A percentile compares a stretch with the other conserved stretches of the same genome.
phyloP scores from a whole-genome alignment of 495 filamentous ascomycete species.

The Daldinia grandis region DNA sequence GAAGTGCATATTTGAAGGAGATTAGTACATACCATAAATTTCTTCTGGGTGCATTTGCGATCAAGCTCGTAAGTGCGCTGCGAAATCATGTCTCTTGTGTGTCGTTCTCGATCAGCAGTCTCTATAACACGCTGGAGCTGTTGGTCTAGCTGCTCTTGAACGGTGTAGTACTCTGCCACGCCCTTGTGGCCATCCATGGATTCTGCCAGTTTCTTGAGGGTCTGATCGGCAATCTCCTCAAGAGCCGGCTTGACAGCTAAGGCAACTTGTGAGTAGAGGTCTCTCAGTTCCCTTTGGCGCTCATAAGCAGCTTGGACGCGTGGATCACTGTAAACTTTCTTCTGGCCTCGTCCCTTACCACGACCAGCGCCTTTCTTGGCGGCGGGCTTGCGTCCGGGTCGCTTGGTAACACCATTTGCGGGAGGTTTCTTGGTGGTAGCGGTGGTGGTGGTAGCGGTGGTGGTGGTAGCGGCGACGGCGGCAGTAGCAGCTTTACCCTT shows the following conservation, averaged over 20 bases:
- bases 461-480: too few species aligned
- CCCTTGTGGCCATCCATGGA: slow-evolving; percentile 46
- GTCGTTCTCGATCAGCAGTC: slow-evolving; percentile 25
- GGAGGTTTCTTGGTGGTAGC: slow-evolving; percentile 24
- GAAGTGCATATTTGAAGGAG: not conserved
- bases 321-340: slow-evolving; percentile 52
- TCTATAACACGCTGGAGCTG: slow-evolving; percentile 39
- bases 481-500: slow-evolving; percentile 40
- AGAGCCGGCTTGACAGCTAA: slow-evolving; percentile 52
- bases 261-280: slow-evolving; percentile 49
- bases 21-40: slow-evolving; percentile 35
- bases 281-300: slow-evolving; percentile 53
- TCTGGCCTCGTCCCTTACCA: slow-evolving; percentile 53
- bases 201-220: slow-evolving; percentile 47
- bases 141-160: slow-evolving; percentile 46
- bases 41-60: slow-evolving; percentile 16
- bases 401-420: slow-evolving; percentile 41
- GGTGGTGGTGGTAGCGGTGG: not conserved
- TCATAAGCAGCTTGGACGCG: slow-evolving; percentile 57
- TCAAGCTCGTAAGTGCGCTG: slow-evolving; percentile 26
- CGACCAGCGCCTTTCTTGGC: slow-evolving; percentile 43
- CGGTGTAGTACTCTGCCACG: slow-evolving; percentile 42
- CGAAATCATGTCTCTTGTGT: slow-evolving; percentile 27
- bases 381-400: slow-evolving; percentile 43
- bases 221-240: slow-evolving; percentile 53